These are phyloP conservation scores for Eleusine indica DNA, from an alignment of 176 grass and related monocot genomes.

Conservation along the genomic window DNA sequence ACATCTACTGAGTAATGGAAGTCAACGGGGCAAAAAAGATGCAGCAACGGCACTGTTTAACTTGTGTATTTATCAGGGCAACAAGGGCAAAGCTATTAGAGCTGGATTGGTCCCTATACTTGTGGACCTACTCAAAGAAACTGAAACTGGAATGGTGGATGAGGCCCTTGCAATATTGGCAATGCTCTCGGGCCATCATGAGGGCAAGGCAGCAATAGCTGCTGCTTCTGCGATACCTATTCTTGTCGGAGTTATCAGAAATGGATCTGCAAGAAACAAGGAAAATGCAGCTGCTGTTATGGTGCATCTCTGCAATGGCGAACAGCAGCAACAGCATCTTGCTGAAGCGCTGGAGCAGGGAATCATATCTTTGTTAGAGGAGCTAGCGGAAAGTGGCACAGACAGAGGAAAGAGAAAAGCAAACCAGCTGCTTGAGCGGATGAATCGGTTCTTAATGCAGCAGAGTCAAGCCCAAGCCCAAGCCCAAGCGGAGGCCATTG, in stretches of 20 bases:
- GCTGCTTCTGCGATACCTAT: conserved; percentile 60
- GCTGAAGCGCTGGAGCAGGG: conserved; percentile 77
- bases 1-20: conserved; percentile 68
- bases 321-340: conserved; percentile 69
- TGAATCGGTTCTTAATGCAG: conserved; percentile 70
- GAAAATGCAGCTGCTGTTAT: conserved; percentile 86
- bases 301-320: conserved; percentile 82
- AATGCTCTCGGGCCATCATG: conserved; percentile 79
- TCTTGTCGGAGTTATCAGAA: conserved; percentile 71
- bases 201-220: conserved; percentile 72
- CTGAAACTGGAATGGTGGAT: conserved; percentile 69
- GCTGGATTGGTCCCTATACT: conserved; percentile 76
- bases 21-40: conserved; percentile 84
- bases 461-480: conserved; percentile 56
- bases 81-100: conserved; percentile 88
- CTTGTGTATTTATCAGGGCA: conserved; percentile 89
- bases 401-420: conserved; percentile 91
- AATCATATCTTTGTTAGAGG: conserved; percentile 65
- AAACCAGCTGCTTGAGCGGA: conserved; percentile 62
- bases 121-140: conserved; percentile 61
- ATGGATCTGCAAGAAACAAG: conserved; percentile 80
- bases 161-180: conserved; percentile 85
- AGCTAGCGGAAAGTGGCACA: conserved; percentile 65
- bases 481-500: conserved; percentile 46
- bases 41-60: conserved; percentile 85